These are phyloP conservation scores for Cryptococcus sp. DNA, from an alignment of 1,284 basidiomycete genomes.

Conservation along the genomic window DNA sequence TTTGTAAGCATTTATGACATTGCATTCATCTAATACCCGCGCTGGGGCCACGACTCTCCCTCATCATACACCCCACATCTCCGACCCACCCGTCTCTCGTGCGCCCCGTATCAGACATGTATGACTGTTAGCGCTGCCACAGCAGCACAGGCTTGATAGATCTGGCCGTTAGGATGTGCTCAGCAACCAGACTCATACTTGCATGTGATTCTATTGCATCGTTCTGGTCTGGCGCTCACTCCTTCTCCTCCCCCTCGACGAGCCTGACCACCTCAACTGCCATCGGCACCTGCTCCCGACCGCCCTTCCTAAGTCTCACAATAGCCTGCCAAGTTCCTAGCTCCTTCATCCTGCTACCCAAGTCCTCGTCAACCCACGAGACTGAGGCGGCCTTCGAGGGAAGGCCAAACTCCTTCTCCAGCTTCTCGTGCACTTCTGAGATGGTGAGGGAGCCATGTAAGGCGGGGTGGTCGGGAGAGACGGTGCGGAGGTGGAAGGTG, in stretches of 20 bases:
- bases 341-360: constrained; percentile 34
- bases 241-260: not conserved
- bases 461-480: constrained; percentile 24
- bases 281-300: constrained; percentile 21
- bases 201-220: too few species aligned
- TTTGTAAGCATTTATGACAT: too few species aligned
- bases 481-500: constrained; percentile 31
- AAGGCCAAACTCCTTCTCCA: constrained; percentile 24
- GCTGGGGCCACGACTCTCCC: too few species aligned
- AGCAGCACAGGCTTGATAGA: too few species aligned
- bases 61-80: too few species aligned
- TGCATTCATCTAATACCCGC: too few species aligned
- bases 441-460: constrained; percentile 42
- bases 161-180: too few species aligned
- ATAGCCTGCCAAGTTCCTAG: constrained; percentile 26
- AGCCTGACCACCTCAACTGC: constrained; percentile 26
- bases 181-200: too few species aligned
- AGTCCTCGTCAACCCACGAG: constrained; percentile 23
- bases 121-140: too few species aligned
- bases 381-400: constrained; percentile 22
- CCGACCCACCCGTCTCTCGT: too few species aligned
- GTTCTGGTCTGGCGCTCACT: too few species aligned
- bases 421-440: constrained; percentile 26
- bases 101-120: too few species aligned
- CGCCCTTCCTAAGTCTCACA: constrained; percentile 24